Evolutionary conservation across 352 stramenopile genomes (phyloP), one percentile per base, ranked within the genome.

Genomic region (Aphanomyces invadans): DNA sequence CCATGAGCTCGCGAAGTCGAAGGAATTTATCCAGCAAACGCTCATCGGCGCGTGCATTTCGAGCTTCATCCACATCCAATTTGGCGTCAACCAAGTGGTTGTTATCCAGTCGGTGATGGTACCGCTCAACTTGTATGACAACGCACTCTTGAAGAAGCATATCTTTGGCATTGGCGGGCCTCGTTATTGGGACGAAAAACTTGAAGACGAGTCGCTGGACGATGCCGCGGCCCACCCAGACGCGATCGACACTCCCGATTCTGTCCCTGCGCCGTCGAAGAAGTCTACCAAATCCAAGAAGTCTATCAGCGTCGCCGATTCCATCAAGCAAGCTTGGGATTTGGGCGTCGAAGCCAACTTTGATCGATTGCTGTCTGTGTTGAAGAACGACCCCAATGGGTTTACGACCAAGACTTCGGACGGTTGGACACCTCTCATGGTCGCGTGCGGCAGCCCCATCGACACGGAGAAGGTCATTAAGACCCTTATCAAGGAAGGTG

Each of bases 1-100:
- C 7, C 76, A 92, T 68, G 83, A 92, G 65, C 65, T 87, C 46
- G 65, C 65, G 53, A 90, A 92, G 65, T 78, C 74, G 29, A 81
- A 87, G 57, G 83, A 90, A 65, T 87, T 89, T 70, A 75, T 92
- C 71, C 89, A 90, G 68, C 83, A 92, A 76, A 92, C 82, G 65
- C 72, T 82, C 33, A 92, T 92, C 52, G 82, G 82, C 66, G 81
- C 81, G 23, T 76, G 51, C 54, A 92, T 92, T 71, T 87, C 83
- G 53, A 78, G 73, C 44, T 76, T 92, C 51, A 87, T 92, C 68
- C 83, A 92, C 74, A 78, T 92, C 62, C 87, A 89, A 63, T 87
- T 92, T 78, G 81, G 83, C 52, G 81, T 92, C 31, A 92, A 92
- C 75, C 83, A 92, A 64, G 83, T 92, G n/a, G 80, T 92, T 53